These are phyloP conservation scores for Schoenoplectus tabernaemontani DNA, from an alignment of 202 grass and related monocot species.

Conservation along the genomic window DNA sequence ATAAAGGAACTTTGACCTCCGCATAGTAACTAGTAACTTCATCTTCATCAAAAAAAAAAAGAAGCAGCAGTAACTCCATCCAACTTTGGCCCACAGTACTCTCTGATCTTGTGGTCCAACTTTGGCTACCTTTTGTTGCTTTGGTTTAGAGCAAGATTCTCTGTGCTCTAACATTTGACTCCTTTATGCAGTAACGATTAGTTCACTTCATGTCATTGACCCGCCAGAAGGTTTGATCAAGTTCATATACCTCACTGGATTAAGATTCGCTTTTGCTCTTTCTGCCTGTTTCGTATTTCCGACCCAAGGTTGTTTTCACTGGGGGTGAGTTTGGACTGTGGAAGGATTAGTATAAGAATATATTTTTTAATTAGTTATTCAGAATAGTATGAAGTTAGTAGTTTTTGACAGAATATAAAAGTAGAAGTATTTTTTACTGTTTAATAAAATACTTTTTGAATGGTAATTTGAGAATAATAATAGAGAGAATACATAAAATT, in stretches of 20 bases:
- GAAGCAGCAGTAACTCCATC: too few relatives aligned
- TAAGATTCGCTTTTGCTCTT: neutral
- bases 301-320: neutral
- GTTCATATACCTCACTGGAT: neutral
- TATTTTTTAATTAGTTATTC: too few relatives aligned
- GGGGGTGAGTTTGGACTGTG: too few relatives aligned
- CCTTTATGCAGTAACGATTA: too few relatives aligned
- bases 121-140: slow-evolving; percentile 3
- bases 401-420: too few relatives aligned
- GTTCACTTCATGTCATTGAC: neutral
- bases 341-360: too few relatives aligned
- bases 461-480: too few relatives aligned
- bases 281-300: neutral
- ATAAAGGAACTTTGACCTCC: slow-evolving; percentile 6
- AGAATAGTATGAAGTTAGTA: too few relatives aligned
- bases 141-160: neutral
- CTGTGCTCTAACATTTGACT: neutral
- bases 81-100: neutral
- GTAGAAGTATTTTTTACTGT: too few relatives aligned
- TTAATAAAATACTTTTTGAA: too few relatives aligned
- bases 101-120: neutral
- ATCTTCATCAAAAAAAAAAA: neutral
- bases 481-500: too few relatives aligned
- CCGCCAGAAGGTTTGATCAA: neutral
- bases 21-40: slow-evolving; percentile 1